Evolutionary conservation across 768 basidiomycete genomes (phyloP).

Genomic region (Tephrocybe sp.): DNA sequence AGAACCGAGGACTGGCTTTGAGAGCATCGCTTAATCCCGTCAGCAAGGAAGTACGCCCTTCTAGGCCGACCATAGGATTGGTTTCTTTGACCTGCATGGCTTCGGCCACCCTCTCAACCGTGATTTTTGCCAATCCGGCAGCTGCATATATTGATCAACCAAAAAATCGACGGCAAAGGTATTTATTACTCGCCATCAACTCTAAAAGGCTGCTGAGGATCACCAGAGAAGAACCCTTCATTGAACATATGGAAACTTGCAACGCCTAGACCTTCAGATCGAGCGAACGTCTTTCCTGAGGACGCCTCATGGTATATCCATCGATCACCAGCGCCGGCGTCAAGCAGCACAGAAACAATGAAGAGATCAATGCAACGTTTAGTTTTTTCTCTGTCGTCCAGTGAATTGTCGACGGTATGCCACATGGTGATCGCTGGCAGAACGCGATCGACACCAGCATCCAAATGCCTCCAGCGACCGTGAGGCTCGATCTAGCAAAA

Average conservation of each 20-base stretch:
- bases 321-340: conserved; percentile 85
- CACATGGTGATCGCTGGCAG: conserved; percentile 59
- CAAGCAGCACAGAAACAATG: conserved; percentile 87
- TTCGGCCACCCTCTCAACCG: conserved; percentile 52
- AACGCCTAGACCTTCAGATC: conserved; percentile 85
- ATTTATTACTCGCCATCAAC: conserved; percentile 71
- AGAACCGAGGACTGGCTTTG: conserved; percentile 60
- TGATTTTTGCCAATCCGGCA: conserved; percentile 65
- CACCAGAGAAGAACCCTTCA: conserved; percentile 78
- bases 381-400: conserved; percentile 58
- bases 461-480: conserved; percentile 89
- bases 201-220: conserved; percentile 55
- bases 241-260: conserved; percentile 91
- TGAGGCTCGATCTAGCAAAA: conserved; percentile 76
- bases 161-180: background rate
- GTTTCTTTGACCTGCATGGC: conserved; percentile 77
- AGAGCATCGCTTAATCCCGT: conserved; percentile 74
- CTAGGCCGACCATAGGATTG: conserved; percentile 90
- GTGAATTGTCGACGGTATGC: conserved; percentile 39
- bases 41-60: conserved; percentile 81
- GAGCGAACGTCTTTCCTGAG: conserved; percentile 51
- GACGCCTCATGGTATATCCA: conserved; percentile 76
- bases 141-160: conserved; percentile 42
- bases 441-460: conserved; percentile 66
- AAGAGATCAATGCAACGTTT: conserved; percentile 87